Percentiles rank a stretch among this genome's conserved stretches.
These are phyloP conservation scores for Chrysosporium queenslandicum DNA, from an alignment of 2,329 filamentous ascomycete species.

Conservation along the genomic window DNA sequence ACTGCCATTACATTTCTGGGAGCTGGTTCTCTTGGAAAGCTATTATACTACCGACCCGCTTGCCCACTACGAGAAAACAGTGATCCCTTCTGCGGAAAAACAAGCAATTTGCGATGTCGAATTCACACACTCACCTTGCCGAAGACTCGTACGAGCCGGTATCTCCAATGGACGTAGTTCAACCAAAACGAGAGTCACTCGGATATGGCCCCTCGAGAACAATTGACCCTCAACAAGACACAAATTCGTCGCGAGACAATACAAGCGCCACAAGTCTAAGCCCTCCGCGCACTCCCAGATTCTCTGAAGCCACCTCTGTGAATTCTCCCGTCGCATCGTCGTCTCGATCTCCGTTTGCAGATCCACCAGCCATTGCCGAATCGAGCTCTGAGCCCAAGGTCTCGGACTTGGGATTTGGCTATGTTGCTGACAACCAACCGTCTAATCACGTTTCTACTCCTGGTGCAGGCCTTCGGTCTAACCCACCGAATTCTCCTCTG, in stretches of 20 bases:
- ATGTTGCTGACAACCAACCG: constrained; percentile 55
- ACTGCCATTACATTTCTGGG: not conserved
- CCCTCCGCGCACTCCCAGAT: constrained; percentile 50
- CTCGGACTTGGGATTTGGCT: constrained; percentile 85
- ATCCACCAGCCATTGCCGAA: constrained; percentile 39
- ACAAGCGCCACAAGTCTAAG: constrained; percentile 28
- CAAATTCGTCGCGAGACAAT: not conserved
- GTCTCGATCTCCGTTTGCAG: constrained; percentile 41
- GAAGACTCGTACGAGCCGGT: constrained; percentile 16
- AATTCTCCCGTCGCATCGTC: constrained; percentile 49
- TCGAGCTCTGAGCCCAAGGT: constrained; percentile 52
- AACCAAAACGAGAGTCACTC: constrained; percentile 26
- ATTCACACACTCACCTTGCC: constrained; percentile 12
- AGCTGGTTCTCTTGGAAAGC: constrained; percentile 10
- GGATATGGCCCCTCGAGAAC: constrained; percentile 24
- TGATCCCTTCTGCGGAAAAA: not conserved
- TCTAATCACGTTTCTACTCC: constrained; percentile 42
- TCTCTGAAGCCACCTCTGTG: constrained; percentile 56
- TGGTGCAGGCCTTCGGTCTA: constrained; percentile 43
- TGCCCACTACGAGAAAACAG: not conserved
- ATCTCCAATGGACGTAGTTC: constrained; percentile 27
- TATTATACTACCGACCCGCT: not conserved
- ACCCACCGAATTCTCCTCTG: constrained; percentile 65
- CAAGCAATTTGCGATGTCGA: constrained; percentile 13
- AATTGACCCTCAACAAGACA: constrained; percentile 10